phyloP scores from a whole-genome alignment of 331 rosid genomes.

The Malus hybrid region DNA sequence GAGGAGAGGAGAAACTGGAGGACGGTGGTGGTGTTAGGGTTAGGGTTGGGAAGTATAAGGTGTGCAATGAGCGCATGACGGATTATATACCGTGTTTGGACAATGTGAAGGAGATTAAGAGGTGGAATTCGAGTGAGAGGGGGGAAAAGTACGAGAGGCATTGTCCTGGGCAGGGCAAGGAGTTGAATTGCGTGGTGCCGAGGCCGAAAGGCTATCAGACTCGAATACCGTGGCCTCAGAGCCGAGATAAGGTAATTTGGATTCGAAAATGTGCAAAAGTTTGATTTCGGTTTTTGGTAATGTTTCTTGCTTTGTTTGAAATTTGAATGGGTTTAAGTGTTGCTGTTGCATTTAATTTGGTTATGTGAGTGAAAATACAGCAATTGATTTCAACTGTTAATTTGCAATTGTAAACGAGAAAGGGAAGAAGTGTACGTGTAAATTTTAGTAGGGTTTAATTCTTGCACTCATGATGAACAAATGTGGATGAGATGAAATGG shows the following conservation, averaged over 20 bases:
- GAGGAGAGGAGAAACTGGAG: constrained; percentile 4
- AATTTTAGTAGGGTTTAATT: not conserved
- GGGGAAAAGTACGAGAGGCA: constrained; percentile 74
- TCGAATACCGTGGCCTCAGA: constrained; percentile 74
- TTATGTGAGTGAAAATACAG: not conserved
- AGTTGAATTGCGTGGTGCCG: constrained; percentile 62
- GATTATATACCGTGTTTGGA: constrained; percentile 82
- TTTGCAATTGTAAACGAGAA: not conserved
- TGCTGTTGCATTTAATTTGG: not conserved
- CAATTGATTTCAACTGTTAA: not conserved
- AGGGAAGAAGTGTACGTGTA: not conserved
- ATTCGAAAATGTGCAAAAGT: constrained; percentile 5
- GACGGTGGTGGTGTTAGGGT: constrained; percentile 7
- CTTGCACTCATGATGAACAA: not conserved
- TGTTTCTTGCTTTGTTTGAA: not conserved
- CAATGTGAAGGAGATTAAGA: constrained; percentile 32
- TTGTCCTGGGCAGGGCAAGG: constrained; percentile 46
- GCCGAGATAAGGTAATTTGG: constrained; percentile 76
- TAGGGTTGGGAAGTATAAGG: constrained; percentile 35
- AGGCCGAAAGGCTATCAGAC: constrained; percentile 48
- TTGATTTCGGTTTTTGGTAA: not conserved
- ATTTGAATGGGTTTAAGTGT: not conserved
- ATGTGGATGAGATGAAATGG: not conserved
- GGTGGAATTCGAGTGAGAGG: constrained; percentile 25
- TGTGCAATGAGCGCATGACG: constrained; percentile 42